Conservation (phyloP, 1,139 yeast species). For the Suhomyces coccinellae region DNA sequence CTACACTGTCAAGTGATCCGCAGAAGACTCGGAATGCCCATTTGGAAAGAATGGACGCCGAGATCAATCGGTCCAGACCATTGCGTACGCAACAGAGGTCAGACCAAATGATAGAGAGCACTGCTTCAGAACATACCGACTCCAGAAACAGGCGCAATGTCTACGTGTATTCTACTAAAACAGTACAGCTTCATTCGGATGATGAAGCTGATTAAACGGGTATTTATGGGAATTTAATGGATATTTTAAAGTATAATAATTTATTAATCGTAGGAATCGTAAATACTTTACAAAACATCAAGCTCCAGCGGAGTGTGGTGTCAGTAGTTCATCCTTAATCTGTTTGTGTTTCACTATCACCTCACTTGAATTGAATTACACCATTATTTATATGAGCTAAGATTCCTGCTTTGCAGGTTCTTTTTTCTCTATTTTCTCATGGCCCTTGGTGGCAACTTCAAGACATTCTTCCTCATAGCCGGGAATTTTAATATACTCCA, state of each 20-base stretch:
- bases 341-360: not conserved
- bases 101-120: not conserved
- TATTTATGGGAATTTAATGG: not conserved
- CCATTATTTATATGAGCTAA: no score
- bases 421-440: conserved; percentile 31
- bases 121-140: not conserved
- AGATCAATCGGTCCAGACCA: not conserved
- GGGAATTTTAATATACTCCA: conserved; percentile 77
- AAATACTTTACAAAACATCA: no score
- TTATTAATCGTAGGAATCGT: no score
- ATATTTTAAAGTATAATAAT: not conserved
- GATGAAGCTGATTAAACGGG: conserved; percentile 10
- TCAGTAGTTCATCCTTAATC: not conserved
- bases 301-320: no score
- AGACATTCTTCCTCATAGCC: conserved; percentile 80
- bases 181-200: conserved; percentile 41
- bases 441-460: conserved; percentile 77
- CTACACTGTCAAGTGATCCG: conserved; percentile 23
- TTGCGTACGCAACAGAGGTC: not conserved
- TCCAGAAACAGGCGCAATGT: conserved; percentile 39
- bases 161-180: conserved; percentile 58
- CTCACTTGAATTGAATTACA: no score
- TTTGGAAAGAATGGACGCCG: conserved; percentile 13
- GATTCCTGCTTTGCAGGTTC: conserved; percentile 4
- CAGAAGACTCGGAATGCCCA: conserved; percentile 16